A percentile compares a stretch with the other conserved stretches of the same genome.
Evolutionary conservation across 495 filamentous ascomycete genomes (phyloP).

Genomic region (Penicillium egyptiacum): DNA sequence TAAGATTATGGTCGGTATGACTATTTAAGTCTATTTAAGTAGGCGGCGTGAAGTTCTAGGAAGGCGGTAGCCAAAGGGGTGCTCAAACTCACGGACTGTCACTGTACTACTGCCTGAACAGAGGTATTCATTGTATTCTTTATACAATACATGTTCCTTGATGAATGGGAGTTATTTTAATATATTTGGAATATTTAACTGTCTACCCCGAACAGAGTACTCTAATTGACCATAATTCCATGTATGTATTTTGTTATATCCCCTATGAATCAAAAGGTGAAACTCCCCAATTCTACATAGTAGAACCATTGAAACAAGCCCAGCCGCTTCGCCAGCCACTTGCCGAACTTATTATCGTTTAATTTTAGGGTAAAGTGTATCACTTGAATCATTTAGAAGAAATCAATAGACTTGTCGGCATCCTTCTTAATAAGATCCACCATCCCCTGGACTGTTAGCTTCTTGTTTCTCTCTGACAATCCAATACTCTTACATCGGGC

Average conservation of each 20-base stretch:
- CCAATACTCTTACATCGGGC: conserved; percentile 65
- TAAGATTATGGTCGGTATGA: too few relatives aligned
- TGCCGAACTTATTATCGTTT: conserved; percentile 2
- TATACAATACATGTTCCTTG: not conserved
- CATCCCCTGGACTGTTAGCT: conserved; percentile 68
- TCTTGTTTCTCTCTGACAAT: not conserved
- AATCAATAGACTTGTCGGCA: conserved; percentile 86
- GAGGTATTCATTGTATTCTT: not conserved
- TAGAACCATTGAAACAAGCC: not conserved
- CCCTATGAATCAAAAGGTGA: not conserved
- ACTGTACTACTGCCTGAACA: not conserved
- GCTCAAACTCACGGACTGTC: too few relatives aligned
- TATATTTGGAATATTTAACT: too few relatives aligned
- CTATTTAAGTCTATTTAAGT: too few relatives aligned
- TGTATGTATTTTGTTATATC: not conserved
- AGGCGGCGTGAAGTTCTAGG: too few relatives aligned
- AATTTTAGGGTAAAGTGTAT: not conserved
- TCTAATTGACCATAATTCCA: too few relatives aligned
- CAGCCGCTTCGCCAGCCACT: conserved; percentile 2
- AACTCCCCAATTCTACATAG: not conserved
- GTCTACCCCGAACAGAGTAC: too few relatives aligned
- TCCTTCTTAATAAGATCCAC: conserved; percentile 89
- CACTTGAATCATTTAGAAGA: conserved; percentile 56
- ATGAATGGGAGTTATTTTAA: not conserved
- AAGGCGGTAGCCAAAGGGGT: too few relatives aligned